Conservation (phyloP, 225 moss, liverwort and hornwort genomes). For the Thuidium tamariscinum region DNA sequence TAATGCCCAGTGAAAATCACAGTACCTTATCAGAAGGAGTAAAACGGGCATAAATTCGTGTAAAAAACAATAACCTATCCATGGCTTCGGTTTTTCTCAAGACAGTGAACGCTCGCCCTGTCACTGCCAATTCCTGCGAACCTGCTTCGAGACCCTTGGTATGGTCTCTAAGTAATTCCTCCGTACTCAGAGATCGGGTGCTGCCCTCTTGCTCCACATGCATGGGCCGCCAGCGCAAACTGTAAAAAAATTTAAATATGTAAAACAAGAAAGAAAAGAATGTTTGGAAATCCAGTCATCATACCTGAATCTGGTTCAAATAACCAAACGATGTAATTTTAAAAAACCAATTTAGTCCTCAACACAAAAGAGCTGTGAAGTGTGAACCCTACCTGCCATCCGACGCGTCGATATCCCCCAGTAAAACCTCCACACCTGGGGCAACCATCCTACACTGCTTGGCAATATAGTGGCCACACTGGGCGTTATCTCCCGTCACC, state of each 20-base stretch:
- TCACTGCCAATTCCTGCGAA: slow-evolving; percentile 66
- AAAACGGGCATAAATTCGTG: slow-evolving; percentile 76
- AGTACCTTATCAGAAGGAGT: slow-evolving; percentile 69
- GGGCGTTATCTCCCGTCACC: slow-evolving; percentile 92
- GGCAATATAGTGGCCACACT: slow-evolving; percentile 77
- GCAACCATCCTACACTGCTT: slow-evolving; percentile 53
- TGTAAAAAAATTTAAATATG: slow-evolving; percentile 1
- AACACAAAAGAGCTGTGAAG: neutral
- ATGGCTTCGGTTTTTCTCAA: slow-evolving; percentile 59
- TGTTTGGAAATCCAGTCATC: neutral
- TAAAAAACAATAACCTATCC: slow-evolving; percentile 53
- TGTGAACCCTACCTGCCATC: slow-evolving; percentile 51
- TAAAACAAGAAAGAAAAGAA: neutral
- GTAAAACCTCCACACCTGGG: slow-evolving; percentile 40
- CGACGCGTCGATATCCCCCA: slow-evolving; percentile 38
- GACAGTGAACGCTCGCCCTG: slow-evolving; percentile 61
- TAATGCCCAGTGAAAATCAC: neutral
- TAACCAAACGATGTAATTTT: neutral
- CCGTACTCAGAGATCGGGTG: slow-evolving; percentile 33
- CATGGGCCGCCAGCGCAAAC: slow-evolving; percentile 58
- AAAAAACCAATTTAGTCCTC: neutral
- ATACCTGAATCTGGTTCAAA: neutral
- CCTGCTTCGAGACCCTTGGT: slow-evolving; percentile 57
- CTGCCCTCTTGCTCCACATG: slow-evolving; percentile 17
- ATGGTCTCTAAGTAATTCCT: slow-evolving; percentile 50